Evolutionary conservation across 2,329 filamentous ascomycete species (phyloP).

Genomic region (Exophiala xenobiotica): DNA sequence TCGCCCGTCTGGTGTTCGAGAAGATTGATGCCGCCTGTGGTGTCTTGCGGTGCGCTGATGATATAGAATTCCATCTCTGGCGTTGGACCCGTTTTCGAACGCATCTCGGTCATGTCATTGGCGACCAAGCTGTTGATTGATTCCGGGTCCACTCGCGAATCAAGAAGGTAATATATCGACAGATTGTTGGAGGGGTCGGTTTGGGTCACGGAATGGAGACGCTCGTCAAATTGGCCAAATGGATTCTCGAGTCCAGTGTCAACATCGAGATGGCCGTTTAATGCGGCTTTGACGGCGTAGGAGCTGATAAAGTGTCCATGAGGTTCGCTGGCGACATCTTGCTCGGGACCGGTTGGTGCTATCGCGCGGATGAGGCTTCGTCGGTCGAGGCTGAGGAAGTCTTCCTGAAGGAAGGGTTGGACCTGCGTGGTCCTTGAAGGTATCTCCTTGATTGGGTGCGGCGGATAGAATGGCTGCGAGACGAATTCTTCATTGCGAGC

Average conservation of each 20-base stretch:
- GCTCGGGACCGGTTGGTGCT: slow-evolving; percentile 4
- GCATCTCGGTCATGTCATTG: slow-evolving; percentile 13
- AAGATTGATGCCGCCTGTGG: slow-evolving; percentile 46
- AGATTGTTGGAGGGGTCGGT: neutral
- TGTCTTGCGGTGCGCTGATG: slow-evolving; percentile 3
- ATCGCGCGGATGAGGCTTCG: slow-evolving; percentile 19
- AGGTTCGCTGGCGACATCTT: neutral
- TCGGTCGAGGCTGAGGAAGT: slow-evolving; percentile 25
- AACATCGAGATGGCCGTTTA: slow-evolving; percentile 56
- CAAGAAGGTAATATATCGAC: slow-evolving; percentile 28
- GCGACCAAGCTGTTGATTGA: slow-evolving; percentile 6
- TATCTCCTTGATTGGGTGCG: neutral
- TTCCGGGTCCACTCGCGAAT: slow-evolving; percentile 15
- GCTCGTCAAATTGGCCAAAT: slow-evolving; percentile 14
- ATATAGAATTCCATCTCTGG: slow-evolving; percentile 16
- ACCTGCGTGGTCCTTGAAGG: neutral
- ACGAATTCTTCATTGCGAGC: slow-evolving; percentile 88
- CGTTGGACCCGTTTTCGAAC: too few relatives aligned
- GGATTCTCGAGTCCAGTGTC: slow-evolving; percentile 67
- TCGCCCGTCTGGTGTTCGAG: slow-evolving; percentile 67
- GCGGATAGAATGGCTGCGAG: slow-evolving; percentile 35
- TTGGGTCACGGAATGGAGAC: slow-evolving; percentile 37
- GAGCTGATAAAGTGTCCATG: slow-evolving; percentile 46
- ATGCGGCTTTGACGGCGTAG: slow-evolving; percentile 64
- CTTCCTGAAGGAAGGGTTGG: slow-evolving; percentile 6